These are phyloP conservation scores for Nicotiana sylvestris DNA, from an alignment of 257 asterid species.

Conservation along the genomic window DNA sequence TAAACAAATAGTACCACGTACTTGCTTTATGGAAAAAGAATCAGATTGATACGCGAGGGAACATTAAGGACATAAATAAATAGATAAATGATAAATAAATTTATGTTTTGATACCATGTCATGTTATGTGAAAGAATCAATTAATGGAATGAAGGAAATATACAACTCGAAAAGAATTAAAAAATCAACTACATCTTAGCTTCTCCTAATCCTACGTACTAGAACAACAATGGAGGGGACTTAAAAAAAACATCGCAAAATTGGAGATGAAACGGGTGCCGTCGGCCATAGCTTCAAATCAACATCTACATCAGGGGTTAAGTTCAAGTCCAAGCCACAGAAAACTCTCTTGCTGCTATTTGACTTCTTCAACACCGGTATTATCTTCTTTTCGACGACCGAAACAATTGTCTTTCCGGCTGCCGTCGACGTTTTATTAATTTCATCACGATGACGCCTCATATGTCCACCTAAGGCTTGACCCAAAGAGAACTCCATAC, in stretches of 20 bases:
- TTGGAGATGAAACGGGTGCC: not conserved
- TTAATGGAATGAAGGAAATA: too few species aligned
- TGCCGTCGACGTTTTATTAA: not conserved
- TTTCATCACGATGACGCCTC: conserved; percentile 12
- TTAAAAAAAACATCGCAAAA: not conserved
- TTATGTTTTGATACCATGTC: too few species aligned
- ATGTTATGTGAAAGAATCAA: too few species aligned
- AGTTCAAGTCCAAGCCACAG: not conserved
- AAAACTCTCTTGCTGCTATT: not conserved
- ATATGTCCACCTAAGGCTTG: conserved; percentile 16
- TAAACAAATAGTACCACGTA: too few species aligned
- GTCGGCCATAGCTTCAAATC: not conserved
- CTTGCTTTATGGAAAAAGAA: too few species aligned
- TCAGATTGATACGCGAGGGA: too few species aligned
- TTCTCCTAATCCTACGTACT: not conserved
- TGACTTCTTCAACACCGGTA: not conserved
- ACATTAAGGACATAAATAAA: too few species aligned
- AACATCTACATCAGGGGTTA: not conserved
- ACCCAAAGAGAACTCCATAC: not conserved
- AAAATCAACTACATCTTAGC: not conserved
- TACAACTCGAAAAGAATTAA: too few species aligned
- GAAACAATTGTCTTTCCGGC: too few species aligned
- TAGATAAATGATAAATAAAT: too few species aligned
- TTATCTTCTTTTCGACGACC: not conserved
- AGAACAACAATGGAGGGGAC: not conserved